Base-by-base conservation (phyloP, 2,329 filamentous ascomycete genomes). In the Paecilomyces sp. region DNA sequence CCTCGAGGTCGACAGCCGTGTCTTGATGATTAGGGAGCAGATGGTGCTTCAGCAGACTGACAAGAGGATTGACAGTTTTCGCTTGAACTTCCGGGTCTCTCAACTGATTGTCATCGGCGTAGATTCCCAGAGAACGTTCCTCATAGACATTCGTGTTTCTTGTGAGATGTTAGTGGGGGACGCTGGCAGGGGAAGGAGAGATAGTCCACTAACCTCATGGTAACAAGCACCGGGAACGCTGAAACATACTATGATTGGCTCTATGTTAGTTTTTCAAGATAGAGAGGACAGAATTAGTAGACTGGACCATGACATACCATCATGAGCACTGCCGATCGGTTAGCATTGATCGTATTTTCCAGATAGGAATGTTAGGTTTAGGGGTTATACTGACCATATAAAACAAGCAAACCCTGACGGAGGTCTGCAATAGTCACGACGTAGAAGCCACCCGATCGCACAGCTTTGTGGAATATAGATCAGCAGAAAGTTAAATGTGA, bases 61-160 rank as follows among this genome's bases (percentile, higher is more conserved):
- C 65, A 22, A 69, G 33, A 3, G 66, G 63, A 57, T 65, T 68
- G 18, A 62, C 63, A 30, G 64, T 63, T n/a, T 58, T 60, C 24
- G 63, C 65, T 11, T 61, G 62, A 22, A 6, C 22, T 18, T 64
- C 59, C 24, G 62, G 61, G 6, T 64, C 63, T 12, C 66, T 63
- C 22, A 61, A 55, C 5, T 59, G 55, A 50, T 68, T 61, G 53
- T 78, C 73, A 11, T 73, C 67, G 41, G 72, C 71, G 59, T 73
- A 75, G 28, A 75, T 72, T 0, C 86, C 86, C 1, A 90, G 76
- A 0, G 84, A 86, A 6, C 85, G 79, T 66, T 90, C 87, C 68
- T 90, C 87, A 67, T 90, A 90, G 31, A 88, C 84, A 67, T 90
- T 90, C 47, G 86, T 88, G 68, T 87, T 85, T 30, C 87, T 82